Conservation (phyloP, 2,329 filamentous ascomycete genomes). For the Aureobasidium sp. region DNA sequence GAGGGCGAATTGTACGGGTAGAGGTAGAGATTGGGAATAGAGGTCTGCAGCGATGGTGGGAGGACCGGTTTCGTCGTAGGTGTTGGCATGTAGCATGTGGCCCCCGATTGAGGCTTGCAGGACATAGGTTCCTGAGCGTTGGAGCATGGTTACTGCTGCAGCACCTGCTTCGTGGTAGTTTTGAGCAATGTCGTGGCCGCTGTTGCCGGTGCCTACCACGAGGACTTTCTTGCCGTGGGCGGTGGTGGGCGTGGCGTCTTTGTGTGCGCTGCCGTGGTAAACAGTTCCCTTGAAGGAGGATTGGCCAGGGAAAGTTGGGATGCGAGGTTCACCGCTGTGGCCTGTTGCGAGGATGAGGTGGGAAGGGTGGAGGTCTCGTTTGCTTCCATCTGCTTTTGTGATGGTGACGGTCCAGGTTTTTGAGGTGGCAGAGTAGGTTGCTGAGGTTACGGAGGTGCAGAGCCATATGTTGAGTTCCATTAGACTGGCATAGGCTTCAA, state of each 20-base stretch:
- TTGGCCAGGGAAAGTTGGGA: constrained; percentile 40
- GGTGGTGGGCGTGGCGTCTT: constrained; percentile 37
- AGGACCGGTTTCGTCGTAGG: constrained; percentile 44
- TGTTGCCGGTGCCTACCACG: constrained; percentile 43
- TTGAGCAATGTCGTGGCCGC: constrained; percentile 43
- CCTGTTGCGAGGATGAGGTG: constrained; percentile 62
- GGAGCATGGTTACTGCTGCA: constrained; percentile 56
- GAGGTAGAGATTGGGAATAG: constrained; percentile 48
- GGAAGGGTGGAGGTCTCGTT: constrained; percentile 50
- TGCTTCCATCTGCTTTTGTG: constrained; percentile 30
- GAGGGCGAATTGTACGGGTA: constrained; percentile 51
- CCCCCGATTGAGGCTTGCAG: constrained; percentile 49
- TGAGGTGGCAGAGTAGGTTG: constrained; percentile 42
- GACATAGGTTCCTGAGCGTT: constrained; percentile 58
- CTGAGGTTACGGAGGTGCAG: constrained; percentile 39
- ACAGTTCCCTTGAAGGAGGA: constrained; percentile 51
- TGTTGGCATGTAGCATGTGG: constrained; percentile 37
- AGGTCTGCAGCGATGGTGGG: constrained; percentile 60
- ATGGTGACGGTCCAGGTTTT: constrained; percentile 50
- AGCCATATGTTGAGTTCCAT: constrained; percentile 65
- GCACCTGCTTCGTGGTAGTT: constrained; percentile 54
- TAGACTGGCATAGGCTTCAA: constrained; percentile 55
- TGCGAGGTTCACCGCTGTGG: constrained; percentile 56
- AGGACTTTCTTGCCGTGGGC: constrained; percentile 35
- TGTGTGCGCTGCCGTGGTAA: constrained; percentile 40